Evolutionary conservation across 2,329 filamentous ascomycete genomes (phyloP), one percentile per base, ranked within the genome.

Genomic region (Hymenoscyphus infarciens): DNA sequence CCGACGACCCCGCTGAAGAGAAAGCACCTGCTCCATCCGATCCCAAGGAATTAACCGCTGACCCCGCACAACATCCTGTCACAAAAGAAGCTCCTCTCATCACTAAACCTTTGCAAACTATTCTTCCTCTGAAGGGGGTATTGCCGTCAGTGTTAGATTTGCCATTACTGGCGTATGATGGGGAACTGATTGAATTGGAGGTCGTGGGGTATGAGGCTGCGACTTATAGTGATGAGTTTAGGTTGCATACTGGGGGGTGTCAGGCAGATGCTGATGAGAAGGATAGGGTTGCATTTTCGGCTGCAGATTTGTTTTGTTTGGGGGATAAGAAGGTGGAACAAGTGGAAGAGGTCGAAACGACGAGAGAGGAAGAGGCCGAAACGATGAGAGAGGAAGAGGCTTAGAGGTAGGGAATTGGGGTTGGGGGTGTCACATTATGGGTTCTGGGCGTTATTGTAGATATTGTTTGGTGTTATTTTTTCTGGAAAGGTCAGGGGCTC

Each of bases 201-300:
- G 77, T 78, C 0, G 67, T 86, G 2, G 76, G 77, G 7, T 71
- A 73, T 1, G 74, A 75, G 1, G 82, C 86, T 2, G 64, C 74
- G 0, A 76, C 80, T 5, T 92, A 87, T 70, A 78, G 83, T 4
- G 71, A 75, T 0, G 70, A 78, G 15, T 94, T 95, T 71, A 83
- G 86, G 53, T 75, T 76, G 59, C 77, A 83, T 2, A 81, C 91
- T 15, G 92, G 92, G n/a, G 84, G 83, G 0, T 96, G 92, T 63
- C 59, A 45, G 16, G 58, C 49, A 19, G 56, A 61, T 10, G 55
- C 57, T 10, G 60, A 45, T 15, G 62, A 61, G 39, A 70, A 74
- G 58, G 25, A 55, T 13, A 62, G 49, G 54, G 25, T 61, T 16
- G 57, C 62, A 5, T 55, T 67, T 45, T 59, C 52, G 22, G 66